A percentile compares a stretch with the other conserved stretches of the same genome.
Evolutionary conservation across 257 asterid species (phyloP).

Genomic region (Solanum pinnatisectum): DNA sequence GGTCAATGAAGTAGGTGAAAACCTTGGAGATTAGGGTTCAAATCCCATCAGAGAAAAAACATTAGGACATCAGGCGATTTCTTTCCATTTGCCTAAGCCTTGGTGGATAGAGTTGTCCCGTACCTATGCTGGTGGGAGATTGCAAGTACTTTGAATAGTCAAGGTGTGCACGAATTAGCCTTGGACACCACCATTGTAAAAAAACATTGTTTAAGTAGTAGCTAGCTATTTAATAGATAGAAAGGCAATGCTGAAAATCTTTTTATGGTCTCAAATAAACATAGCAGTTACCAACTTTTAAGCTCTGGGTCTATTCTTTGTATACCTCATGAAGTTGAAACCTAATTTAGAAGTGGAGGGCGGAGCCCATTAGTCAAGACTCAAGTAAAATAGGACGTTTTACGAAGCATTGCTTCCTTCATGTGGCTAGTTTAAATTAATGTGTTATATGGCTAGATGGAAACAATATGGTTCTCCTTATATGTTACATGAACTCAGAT

Average conservation of each 20-base stretch:
- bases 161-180: neutral
- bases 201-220: neutral
- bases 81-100: neutral
- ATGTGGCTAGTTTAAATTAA: neutral
- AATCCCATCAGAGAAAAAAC: neutral
- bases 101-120: neutral
- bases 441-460: neutral
- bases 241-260: neutral
- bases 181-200: neutral
- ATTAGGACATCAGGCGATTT: neutral
- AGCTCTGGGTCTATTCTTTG: neutral
- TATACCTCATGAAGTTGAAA: neutral
- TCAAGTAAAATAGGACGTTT: neutral
- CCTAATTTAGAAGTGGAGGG: neutral
- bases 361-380: neutral
- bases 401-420: neutral
- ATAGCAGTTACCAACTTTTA: neutral
- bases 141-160: neutral
- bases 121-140: neutral
- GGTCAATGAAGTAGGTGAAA: neutral
- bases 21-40: neutral
- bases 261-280: neutral
- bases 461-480: neutral
- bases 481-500: neutral
- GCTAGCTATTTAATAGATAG: neutral